Evolutionary conservation across 805 yeast genomes (phyloP), one percentile per base, ranked within the genome.

Genomic region (Saccharomycopsis oosterbeekiorum): DNA sequence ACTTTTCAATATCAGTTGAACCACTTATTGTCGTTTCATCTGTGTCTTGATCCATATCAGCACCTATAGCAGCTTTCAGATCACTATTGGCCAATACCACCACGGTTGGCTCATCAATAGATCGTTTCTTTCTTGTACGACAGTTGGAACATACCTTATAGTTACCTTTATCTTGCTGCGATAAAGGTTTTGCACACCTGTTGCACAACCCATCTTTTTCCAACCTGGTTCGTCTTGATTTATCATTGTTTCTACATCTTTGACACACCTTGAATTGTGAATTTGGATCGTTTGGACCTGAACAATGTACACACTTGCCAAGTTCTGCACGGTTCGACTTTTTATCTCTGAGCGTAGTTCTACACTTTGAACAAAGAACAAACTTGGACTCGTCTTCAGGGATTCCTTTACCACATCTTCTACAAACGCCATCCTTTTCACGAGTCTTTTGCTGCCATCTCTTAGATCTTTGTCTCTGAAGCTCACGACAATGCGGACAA

Each of bases 221-320:
- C 62, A 84, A 70, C 58, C 78, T 78, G 39, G 80, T 75, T 62
- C 89, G 71, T 64, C 89, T 74, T 56, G 79, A 71, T 67, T 80
- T 82, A 68, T 84, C 89, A 65, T 82, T 83, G 56, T 76, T 80
- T 62, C 89, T 75, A 69, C 89, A 85, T 64, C 88, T 73, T 62
- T 78, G 74, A 68, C 89, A 85, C n/a, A 85, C 89, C 68, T 84
- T 84, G 70, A 74, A 84, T 59, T 75, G 76, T 0, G 78, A 74
- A 60, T 75, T 77, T 17, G 71, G 67, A 42, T 76, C 79, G 59
- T 78, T 77, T 8, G 84, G 83, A 1, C 88, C 87, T 0, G 84
- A 76, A 64, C 89, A 85, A 68, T 85, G 89, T 15, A 85, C 86
- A 72, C 89, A 85, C 66, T 79, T 79, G 0, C 89, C 89, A 65